Evolutionary conservation across 2,329 filamentous ascomycete genomes (phyloP).

Genomic region (Penicillium oxalicum): DNA sequence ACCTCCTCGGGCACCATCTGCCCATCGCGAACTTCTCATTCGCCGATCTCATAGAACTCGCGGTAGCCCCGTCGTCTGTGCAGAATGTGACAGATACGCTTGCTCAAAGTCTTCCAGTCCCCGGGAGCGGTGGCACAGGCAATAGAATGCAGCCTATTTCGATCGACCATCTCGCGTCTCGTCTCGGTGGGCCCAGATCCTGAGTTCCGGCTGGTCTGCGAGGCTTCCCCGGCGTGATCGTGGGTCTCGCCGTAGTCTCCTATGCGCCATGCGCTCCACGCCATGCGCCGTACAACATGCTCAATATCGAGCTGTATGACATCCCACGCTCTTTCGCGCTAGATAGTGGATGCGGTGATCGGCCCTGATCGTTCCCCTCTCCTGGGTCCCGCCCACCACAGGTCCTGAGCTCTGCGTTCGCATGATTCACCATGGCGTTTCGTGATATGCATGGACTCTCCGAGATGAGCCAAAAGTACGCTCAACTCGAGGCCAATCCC

Average conservation of each 20-base stretch:
- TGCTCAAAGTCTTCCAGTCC: background rate
- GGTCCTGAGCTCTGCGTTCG: slow-evolving; percentile 3
- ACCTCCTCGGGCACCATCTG: slow-evolving; percentile 13
- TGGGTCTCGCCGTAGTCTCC: slow-evolving; percentile 9
- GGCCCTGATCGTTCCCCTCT: slow-evolving; percentile 23
- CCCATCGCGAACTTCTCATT: slow-evolving; percentile 22
- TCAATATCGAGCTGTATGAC: slow-evolving; percentile 20
- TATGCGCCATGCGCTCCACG: background rate
- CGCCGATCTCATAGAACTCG: slow-evolving; percentile 21
- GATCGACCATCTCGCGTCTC: background rate
- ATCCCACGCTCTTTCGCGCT: slow-evolving; percentile 18
- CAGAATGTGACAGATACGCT: slow-evolving; percentile 31
- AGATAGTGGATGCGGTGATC: slow-evolving; percentile 16
- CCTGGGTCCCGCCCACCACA: slow-evolving; percentile 16
- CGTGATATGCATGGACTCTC: background rate
- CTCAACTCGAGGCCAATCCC: background rate
- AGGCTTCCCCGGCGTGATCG: slow-evolving; percentile 19
- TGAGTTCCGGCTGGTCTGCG: slow-evolving; percentile 11
- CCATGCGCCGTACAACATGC: slow-evolving; percentile 10
- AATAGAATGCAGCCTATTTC: background rate
- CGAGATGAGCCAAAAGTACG: slow-evolving; percentile 11
- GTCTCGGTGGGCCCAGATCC: slow-evolving; percentile 6
- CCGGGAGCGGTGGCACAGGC: background rate
- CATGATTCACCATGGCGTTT: slow-evolving; percentile 10
- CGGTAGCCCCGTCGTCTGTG: slow-evolving; percentile 18